These are phyloP conservation scores for Trypanosoma rangeli DNA, from an alignment of 208 protist species.

Conservation along the genomic window DNA sequence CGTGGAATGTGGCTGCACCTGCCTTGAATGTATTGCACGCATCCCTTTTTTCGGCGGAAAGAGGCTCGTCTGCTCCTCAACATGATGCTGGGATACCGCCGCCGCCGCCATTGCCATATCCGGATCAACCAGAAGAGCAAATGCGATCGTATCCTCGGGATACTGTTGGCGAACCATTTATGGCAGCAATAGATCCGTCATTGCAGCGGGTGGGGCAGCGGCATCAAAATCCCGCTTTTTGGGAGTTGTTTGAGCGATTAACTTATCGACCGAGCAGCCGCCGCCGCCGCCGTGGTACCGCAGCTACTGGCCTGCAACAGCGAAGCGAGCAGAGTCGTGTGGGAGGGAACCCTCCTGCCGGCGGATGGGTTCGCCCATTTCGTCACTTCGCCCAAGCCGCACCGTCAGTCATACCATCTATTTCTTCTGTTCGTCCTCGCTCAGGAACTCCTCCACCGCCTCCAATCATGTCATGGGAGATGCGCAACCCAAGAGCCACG, in stretches of 20 bases:
- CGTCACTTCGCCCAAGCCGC: neutral
- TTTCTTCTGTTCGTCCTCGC: neutral
- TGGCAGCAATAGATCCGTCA: neutral
- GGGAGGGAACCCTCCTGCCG: neutral
- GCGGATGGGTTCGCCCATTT: neutral
- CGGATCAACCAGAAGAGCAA: neutral
- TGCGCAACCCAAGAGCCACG: neutral
- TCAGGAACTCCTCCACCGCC: neutral
- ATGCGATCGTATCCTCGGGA: neutral
- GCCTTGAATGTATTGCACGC: neutral
- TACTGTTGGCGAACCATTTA: neutral
- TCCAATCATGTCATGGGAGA: neutral
- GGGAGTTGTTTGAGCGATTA: slow-evolving; percentile 9
- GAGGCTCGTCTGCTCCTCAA: neutral
- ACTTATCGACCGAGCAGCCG: neutral
- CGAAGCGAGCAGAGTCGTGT: neutral
- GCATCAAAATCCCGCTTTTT: slow-evolving; percentile 1
- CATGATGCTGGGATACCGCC: neutral
- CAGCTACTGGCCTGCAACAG: neutral
- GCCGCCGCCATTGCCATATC: neutral
- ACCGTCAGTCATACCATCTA: neutral
- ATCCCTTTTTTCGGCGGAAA: neutral
- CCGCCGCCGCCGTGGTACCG: neutral
- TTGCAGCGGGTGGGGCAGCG: neutral
- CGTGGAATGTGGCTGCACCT: neutral